A percentile compares a stretch with the other conserved stretches of the same genome.
Evolutionary conservation across 805 yeast genomes (phyloP).

Genomic region (Candida coquimbonensis): DNA sequence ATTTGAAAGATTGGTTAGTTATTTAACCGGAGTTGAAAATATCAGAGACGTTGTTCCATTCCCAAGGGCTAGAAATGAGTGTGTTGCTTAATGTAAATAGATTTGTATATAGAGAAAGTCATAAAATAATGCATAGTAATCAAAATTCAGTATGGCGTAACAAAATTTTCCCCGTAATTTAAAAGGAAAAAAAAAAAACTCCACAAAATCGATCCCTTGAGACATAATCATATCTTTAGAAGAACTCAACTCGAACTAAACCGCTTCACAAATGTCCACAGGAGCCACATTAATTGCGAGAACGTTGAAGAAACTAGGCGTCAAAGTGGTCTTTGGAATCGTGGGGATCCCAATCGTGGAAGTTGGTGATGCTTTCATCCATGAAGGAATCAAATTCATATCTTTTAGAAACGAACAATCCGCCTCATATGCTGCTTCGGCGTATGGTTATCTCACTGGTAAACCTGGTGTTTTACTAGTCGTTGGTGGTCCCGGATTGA

Average conservation of each 20-base stretch:
- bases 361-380: conserved; percentile 52
- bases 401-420: conserved; percentile 66
- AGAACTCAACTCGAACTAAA: neutral
- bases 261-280: conserved; percentile 1
- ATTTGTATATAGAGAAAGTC: neutral
- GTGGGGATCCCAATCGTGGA: conserved; percentile 76
- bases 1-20: conserved; percentile 75
- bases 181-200: too few relatives aligned
- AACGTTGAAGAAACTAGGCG: conserved; percentile 41
- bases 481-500: conserved; percentile 72
- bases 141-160: too few relatives aligned
- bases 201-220: too few relatives aligned
- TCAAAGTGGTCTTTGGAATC: conserved; percentile 55
- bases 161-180: too few relatives aligned
- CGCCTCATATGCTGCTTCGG: conserved; percentile 71
- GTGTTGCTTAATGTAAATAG: conserved; percentile 22
- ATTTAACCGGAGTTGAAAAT: conserved; percentile 66
- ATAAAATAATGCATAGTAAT: too few relatives aligned
- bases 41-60: conserved; percentile 84
- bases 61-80: conserved; percentile 61
- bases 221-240: too few relatives aligned
- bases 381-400: conserved; percentile 47
- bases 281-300: conserved; percentile 46
- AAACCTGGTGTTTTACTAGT: conserved; percentile 61
- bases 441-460: conserved; percentile 59